Evolutionary conservation across 1,284 basidiomycete species (phyloP), one percentile per base, ranked within the genome.

Genomic region (Pyrrhoderma noxium): DNA sequence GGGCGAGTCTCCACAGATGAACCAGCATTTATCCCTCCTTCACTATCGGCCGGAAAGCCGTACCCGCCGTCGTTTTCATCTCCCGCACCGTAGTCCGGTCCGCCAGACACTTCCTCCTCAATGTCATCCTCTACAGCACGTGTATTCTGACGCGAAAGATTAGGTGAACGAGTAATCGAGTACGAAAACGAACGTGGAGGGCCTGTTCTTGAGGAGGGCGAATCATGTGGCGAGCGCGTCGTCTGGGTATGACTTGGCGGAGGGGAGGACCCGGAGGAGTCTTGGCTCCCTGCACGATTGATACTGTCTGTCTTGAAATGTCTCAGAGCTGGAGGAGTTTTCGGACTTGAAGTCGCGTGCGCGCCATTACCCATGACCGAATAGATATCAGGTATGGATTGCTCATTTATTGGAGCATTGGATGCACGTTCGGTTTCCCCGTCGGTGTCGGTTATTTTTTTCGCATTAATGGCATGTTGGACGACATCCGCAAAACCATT

Each of bases 181-280:
- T 79, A 82, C 1, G 82, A 84, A 34, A 88, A 69, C 0, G 85
- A 85, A 36, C 85, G 74, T 8, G 85, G 85, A 39, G 85, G 83
- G 16, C 85, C 85, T 3, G 83, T 86, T 44, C 85, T 73, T 45
- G 70, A 68, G 3, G 82, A 77, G 9, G 85, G 85, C 0, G 82
- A 82, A 54, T 72, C 67, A 38, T 66, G 71, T 23, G 52, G 52
- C 54, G 51, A 48, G 27, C 51, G 47, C 45, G 44, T 16, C 27
- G 36, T 44, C 14, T 25, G 42, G 23, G 23, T 25, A 23, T 16
- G 16, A 40, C n/a, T 18, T 16, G 38, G 21, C n/a, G n/a, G 16
- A 40, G 38, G 21, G 38, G 16, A 18, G 8, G 38, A 40, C 38
- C 38, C 21, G 21, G 38, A 18, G n/a, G 16, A 16, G 21, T 40